These are phyloP conservation scores for Dimargaris verticillata DNA, from an alignment of 192 early-diverging fungal species.

Conservation along the genomic window DNA sequence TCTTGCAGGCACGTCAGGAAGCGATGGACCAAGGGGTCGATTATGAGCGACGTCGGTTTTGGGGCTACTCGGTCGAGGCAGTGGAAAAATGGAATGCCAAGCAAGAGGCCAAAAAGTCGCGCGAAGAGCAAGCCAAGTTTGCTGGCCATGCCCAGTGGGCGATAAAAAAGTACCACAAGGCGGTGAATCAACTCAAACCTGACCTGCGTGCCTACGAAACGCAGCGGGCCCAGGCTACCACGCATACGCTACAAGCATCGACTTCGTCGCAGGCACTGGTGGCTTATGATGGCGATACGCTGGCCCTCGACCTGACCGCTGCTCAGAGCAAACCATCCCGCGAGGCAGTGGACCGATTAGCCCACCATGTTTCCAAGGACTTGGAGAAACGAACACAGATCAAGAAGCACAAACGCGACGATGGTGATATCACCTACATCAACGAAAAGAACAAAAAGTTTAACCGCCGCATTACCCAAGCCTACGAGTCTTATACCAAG, in stretches of 20 bases:
- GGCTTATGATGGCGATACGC: slow-evolving; percentile 31
- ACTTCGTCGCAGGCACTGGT: neutral
- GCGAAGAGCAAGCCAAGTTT: slow-evolving; percentile 55
- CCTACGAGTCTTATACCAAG: slow-evolving; percentile 87
- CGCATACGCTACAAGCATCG: too few species aligned
- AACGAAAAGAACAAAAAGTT: slow-evolving; percentile 90
- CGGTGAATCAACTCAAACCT: slow-evolving; percentile 68
- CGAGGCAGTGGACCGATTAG: slow-evolving; percentile 53
- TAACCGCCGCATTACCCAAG: slow-evolving; percentile 89
- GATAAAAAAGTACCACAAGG: slow-evolving; percentile 71
- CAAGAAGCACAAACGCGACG: slow-evolving; percentile 46
- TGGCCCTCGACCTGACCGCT: slow-evolving; percentile 45
- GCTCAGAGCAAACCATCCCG: slow-evolving; percentile 38
- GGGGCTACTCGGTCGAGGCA: slow-evolving; percentile 71
- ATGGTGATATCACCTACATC: slow-evolving; percentile 88
- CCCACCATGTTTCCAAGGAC: slow-evolving; percentile 57
- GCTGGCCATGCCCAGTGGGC: slow-evolving; percentile 74
- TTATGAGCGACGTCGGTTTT: slow-evolving; percentile 64
- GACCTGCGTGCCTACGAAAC: slow-evolving; percentile 59
- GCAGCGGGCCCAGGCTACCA: slow-evolving; percentile 33
- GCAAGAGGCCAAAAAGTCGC: slow-evolving; percentile 43
- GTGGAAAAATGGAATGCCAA: slow-evolving; percentile 78
- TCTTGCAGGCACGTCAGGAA: slow-evolving; percentile 36
- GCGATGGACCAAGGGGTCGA: slow-evolving; percentile 59
- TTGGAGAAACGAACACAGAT: slow-evolving; percentile 39